Conservation (phyloP, 441 rosid genomes). For the Geranium incanum region DNA sequence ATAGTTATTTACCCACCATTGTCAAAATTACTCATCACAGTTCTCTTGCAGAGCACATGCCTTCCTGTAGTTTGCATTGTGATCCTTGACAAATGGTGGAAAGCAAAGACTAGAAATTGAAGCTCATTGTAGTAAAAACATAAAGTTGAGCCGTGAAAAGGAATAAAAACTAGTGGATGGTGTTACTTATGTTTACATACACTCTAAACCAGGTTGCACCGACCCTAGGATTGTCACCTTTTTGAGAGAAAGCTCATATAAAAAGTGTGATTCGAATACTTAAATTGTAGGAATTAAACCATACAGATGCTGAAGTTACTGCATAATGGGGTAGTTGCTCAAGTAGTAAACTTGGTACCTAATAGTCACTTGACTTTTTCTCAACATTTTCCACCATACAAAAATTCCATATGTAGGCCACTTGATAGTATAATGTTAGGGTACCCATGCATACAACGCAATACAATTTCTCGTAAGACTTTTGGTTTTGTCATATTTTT, state of each 20-base stretch:
- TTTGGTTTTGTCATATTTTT: neutral
- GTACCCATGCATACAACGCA: neutral
- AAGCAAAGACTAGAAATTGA: neutral
- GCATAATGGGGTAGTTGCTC: neutral
- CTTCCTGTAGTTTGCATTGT: neutral
- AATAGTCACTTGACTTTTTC: conserved; percentile 9
- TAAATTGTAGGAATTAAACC: neutral
- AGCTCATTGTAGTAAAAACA: neutral
- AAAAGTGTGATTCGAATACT: neutral
- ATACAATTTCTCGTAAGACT: neutral
- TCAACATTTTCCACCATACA: neutral
- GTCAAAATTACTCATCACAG: neutral
- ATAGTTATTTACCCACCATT: neutral
- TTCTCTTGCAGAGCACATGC: neutral
- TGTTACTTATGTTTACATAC: neutral
- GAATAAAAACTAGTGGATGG: neutral
- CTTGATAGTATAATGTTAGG: neutral
- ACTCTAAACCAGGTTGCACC: neutral
- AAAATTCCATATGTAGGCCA: conserved; percentile 5
- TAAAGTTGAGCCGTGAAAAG: neutral
- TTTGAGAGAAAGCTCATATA: neutral
- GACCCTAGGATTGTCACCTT: neutral
- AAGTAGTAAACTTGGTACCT: neutral
- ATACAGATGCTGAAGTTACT: neutral
- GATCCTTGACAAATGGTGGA: neutral